These are phyloP conservation scores for Trebouxia sp. DNA, from an alignment of 139 green algal species.

Conservation along the genomic window DNA sequence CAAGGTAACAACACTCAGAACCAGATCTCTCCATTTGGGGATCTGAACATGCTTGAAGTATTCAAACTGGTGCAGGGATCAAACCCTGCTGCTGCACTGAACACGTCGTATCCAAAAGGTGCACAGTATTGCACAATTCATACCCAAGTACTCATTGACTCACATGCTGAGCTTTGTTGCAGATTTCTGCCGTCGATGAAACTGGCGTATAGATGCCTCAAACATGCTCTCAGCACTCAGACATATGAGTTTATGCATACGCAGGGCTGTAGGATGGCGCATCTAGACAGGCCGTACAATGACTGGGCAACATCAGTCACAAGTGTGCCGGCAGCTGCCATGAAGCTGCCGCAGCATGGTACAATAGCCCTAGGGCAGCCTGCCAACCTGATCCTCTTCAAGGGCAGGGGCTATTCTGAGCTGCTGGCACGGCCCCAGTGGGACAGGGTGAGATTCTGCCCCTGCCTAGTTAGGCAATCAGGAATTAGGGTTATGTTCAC, in stretches of 20 bases:
- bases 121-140: no score
- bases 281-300: slow-evolving; percentile 67
- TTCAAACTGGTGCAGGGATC: slow-evolving; percentile 67
- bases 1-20: no score
- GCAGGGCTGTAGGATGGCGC: slow-evolving; percentile 61
- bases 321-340: slow-evolving; percentile 59
- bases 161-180: not conserved
- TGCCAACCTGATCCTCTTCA: slow-evolving; percentile 72
- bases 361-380: slow-evolving; percentile 41
- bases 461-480: no score
- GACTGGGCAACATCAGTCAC: slow-evolving; percentile 56
- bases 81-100: no score
- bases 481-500: no score
- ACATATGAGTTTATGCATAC: not conserved
- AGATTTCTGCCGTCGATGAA: not conserved
- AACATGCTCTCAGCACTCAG: not conserved
- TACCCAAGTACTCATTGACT: not conserved
- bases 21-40: no score
- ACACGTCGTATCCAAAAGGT: no score
- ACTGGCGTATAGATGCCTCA: no score
- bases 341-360: slow-evolving; percentile 52
- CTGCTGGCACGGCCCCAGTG: slow-evolving; percentile 61
- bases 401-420: slow-evolving; percentile 62
- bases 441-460: slow-evolving; percentile 38
- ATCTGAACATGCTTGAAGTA: no score